Base-by-base conservation (phyloP, 1,139 yeast species). In the Hansenula lynferdii region DNA sequence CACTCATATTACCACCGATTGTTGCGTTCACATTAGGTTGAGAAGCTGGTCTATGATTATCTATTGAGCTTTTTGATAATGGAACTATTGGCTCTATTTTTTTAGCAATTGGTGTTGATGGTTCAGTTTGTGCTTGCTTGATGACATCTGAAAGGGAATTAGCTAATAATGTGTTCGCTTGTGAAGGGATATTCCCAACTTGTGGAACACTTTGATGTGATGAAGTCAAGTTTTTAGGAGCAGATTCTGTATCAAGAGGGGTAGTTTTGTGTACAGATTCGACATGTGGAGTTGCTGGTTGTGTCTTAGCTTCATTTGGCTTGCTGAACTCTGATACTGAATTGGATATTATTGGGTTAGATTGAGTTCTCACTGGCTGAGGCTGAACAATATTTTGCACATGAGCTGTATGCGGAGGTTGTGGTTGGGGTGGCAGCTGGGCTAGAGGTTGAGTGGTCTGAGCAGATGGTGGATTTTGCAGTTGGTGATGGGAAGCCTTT, bases 271-370 rank as follows among this genome's bases (percentile, higher is more conserved):
- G 37, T 8, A 20, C 22, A 11, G n/a, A 25, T 23, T 27, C 8
- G 47, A 35, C 8, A 39, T 32, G n/a, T n/a, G n/a, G 33, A 7
- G 33, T 30, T 8, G 33, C 2, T 4, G 33, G 33, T 21, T 30
- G 25, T 5, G 25, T 21, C 5, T 30, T 4, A 22, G 44, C 37
- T 9, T 6, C 9, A 6, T 9, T 10, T 30, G 33, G 25, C 11
- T 12, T 28, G 16, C 16, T 15, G 18, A 17, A n/a, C 14, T 26
- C 4, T 3, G 20, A 12, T 28, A 40, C 15, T 10, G 34, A 25
- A 14, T 37, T 17, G 6, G 47, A n/a, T n/a, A 16, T 15, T n/a
- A 9, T 31, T 9, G 39, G 34, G 15, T 15, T 28, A 6, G 32
- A 22, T 16, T 20, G 17, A 10, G 27, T 22, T 22, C 23, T 31